Base-by-base conservation (phyloP, 495 filamentous ascomycete species). In the Aspergillus baeticus region DNA sequence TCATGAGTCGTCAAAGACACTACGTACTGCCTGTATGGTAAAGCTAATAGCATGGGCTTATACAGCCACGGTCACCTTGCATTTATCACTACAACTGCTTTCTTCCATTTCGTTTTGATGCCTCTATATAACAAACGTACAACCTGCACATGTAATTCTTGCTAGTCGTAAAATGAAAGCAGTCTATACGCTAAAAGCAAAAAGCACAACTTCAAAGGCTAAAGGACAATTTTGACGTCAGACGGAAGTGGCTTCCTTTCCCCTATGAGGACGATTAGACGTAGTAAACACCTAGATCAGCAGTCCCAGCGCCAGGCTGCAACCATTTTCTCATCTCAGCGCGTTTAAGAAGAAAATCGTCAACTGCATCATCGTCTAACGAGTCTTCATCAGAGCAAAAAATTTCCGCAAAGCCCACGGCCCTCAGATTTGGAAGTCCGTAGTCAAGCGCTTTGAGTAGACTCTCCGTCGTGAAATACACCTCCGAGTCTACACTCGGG, bases 321-420 rank as follows among this genome's bases (percentile, higher is more conserved):
- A 11, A 5, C 2, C 8, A 5, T 45, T 48, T 45, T 37, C 37
- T 52, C 31, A 22, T 6, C 20, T 55, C 23, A 14, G 55, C 50
- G 13, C 61, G 55, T 18, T 58, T 57, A 20, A 54, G 42, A 4
- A 70, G 51, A 44, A 63, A 41, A 21, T 63, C 54, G 34, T 70
- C 68, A 20, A 71, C 46, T 36, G 64, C 63, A 44, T 64, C 60
- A 36, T 65, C 61, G 18, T 68, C 66, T n/a, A 45, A 7, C 13
- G 62, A 48, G 3, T 48, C 56, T 46, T 59, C 33, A 1, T 61
- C 59, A 6, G 61, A 53, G 34, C 44, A 47, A 22, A 63, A 65
- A 0, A 54, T 33, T 11, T 66, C 59, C n/a, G 59, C 46, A 45
- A 71, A 66, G 0, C 63, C 66, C 0, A 68, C 56, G 15, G 62